Evolutionary conservation across 257 asterid genomes (phyloP).

Genomic region (Plectranthus barbatus): DNA sequence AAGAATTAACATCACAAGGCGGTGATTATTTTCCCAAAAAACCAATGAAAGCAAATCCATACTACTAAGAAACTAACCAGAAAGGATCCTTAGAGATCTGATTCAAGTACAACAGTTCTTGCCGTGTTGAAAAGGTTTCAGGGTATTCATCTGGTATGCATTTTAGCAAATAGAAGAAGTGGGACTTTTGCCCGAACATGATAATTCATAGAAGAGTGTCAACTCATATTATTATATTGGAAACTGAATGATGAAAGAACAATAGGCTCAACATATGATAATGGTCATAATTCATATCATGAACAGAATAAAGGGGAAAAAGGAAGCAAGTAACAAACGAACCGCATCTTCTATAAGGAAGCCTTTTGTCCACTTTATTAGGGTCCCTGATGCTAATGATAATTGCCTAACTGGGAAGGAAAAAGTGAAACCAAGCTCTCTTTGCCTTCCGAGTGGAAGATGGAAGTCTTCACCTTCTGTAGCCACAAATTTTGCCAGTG

Average conservation of each 20-base stretch:
- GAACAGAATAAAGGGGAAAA: background rate
- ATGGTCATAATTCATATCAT: background rate
- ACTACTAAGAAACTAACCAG: background rate
- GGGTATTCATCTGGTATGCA: background rate
- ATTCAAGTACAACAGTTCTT: background rate
- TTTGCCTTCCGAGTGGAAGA: constrained; percentile 54
- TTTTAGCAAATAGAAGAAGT: background rate
- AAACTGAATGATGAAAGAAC: background rate
- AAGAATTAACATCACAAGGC: background rate
- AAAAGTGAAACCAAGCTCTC: constrained; percentile 96
- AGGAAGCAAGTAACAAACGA: constrained; percentile 21
- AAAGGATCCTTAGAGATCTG: background rate
- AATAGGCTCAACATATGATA: background rate
- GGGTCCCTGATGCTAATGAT: constrained; percentile 76
- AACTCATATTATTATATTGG: background rate
- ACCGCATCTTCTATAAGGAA: constrained; percentile 78
- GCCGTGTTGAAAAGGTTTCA: background rate
- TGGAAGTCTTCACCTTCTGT: constrained; percentile 59
- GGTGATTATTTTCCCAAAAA: background rate
- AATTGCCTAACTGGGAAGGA: constrained; percentile 84
- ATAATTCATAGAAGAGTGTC: background rate
- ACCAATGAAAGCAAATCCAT: background rate
- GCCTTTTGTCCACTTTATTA: constrained; percentile 92
- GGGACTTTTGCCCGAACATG: background rate
- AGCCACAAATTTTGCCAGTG: constrained; percentile 68